These are phyloP conservation scores for Hyphopichia fennica DNA, from an alignment of 1,139 yeast species.

Conservation along the genomic window DNA sequence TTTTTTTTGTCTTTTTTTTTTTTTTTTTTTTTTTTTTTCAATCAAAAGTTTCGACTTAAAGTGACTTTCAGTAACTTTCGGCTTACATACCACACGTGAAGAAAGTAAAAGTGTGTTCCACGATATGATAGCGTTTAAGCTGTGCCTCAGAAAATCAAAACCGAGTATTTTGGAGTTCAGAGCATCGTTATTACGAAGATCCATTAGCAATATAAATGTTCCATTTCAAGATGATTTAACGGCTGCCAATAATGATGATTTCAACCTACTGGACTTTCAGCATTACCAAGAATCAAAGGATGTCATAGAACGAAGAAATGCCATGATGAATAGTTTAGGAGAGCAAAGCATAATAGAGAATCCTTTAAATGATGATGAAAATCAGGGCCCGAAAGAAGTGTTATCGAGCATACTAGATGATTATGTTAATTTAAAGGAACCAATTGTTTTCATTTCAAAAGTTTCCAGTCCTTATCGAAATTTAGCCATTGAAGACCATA, in stretches of 20 bases:
- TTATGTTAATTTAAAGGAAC: constrained; percentile 15
- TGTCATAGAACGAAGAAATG: constrained; percentile 9
- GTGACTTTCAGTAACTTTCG: too few relatives aligned
- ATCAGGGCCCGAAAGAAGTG: background rate
- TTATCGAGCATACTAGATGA: background rate
- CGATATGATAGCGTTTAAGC: background rate
- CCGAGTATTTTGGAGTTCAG: background rate
- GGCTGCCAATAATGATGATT: constrained; percentile 33
- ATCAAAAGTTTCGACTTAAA: too few relatives aligned
- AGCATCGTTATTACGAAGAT: constrained; percentile 2
- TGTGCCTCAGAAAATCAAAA: background rate
- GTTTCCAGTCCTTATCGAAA: constrained; percentile 69
- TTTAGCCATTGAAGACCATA: constrained; percentile 77
- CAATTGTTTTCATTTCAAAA: constrained; percentile 43
- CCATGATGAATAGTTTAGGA: background rate
- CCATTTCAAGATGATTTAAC: constrained; percentile 45
- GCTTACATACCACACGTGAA: too few relatives aligned
- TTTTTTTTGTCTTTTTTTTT: too few relatives aligned
- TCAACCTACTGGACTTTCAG: constrained; percentile 40
- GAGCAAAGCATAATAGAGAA: background rate
- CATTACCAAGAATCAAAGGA: constrained; percentile 38
- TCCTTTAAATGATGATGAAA: background rate
- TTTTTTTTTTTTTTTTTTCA: too few relatives aligned
- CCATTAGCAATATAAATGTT: constrained; percentile 17
- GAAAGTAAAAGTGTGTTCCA: too few relatives aligned